These are phyloP conservation scores for Echium plantagineum DNA, from an alignment of 257 asterid species.

Conservation along the genomic window DNA sequence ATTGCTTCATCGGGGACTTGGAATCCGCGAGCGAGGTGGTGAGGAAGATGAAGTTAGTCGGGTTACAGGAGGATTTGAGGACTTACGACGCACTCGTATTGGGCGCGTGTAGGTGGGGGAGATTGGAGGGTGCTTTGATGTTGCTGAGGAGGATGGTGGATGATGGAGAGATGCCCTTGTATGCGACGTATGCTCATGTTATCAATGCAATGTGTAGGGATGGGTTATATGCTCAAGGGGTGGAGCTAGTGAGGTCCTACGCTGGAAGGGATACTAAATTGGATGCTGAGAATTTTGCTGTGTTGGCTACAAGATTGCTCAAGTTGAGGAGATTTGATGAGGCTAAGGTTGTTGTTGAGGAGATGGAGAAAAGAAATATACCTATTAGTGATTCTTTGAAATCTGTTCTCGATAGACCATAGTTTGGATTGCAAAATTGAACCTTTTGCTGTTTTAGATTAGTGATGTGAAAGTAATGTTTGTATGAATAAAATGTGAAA, in stretches of 20 bases:
- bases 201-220: slow-evolving; percentile 33
- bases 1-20: slow-evolving; percentile 44
- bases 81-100: slow-evolving; percentile 73
- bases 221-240: slow-evolving; percentile 30
- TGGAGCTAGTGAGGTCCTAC: slow-evolving; percentile 42
- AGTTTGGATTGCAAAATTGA: too few relatives aligned
- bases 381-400: slow-evolving; percentile 9
- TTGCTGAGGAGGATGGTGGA: slow-evolving; percentile 40
- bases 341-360: slow-evolving; percentile 35
- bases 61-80: slow-evolving; percentile 28
- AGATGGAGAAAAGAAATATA: slow-evolving; percentile 43
- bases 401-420: too few relatives aligned
- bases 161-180: slow-evolving; percentile 33
- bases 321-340: slow-evolving; percentile 23
- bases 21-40: slow-evolving; percentile 34
- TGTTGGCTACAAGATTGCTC: slow-evolving; percentile 29
- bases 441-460: too few relatives aligned
- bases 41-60: slow-evolving; percentile 40
- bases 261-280: slow-evolving; percentile 37
- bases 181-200: slow-evolving; percentile 39
- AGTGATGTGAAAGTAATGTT: too few relatives aligned
- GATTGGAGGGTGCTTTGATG: slow-evolving; percentile 39
- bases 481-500: too few relatives aligned
- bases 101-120: slow-evolving; percentile 62
- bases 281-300: slow-evolving; percentile 43